phyloP scores from a whole-genome alignment of 202 grass and related monocot species.

The Hordeum pubiflorum region DNA sequence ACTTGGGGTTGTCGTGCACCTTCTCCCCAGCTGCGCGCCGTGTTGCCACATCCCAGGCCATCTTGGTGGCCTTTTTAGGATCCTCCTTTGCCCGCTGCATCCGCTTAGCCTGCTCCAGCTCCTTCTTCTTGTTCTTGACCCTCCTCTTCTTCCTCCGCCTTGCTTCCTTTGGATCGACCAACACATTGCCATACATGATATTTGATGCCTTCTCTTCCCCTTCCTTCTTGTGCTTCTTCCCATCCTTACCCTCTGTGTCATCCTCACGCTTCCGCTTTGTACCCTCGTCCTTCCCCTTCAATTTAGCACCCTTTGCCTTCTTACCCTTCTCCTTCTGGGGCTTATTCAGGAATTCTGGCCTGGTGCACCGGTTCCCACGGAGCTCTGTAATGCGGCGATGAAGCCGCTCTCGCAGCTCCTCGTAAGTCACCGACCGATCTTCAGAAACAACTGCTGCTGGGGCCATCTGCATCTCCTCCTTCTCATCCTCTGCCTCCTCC shows the following conservation, averaged over 20 bases:
- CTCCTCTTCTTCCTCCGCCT: constrained; percentile 61
- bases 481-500: not conserved
- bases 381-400: constrained; percentile 50
- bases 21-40: constrained; percentile 70
- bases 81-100: constrained; percentile 62
- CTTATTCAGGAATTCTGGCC: constrained; percentile 50
- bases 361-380: constrained; percentile 59
- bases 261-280: constrained; percentile 48
- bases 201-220: constrained; percentile 18
- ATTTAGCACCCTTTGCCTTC: constrained; percentile 36
- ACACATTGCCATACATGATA: constrained; percentile 63
- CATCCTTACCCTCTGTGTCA: constrained; percentile 27
- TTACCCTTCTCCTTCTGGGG: constrained; percentile 54
- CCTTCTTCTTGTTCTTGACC: constrained; percentile 64
- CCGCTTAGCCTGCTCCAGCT: constrained; percentile 52
- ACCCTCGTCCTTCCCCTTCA: constrained; percentile 25
- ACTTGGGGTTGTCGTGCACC: constrained; percentile 80
- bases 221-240: constrained; percentile 41
- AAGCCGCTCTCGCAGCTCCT: constrained; percentile 60
- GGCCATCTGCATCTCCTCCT: constrained; percentile 12
- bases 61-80: constrained; percentile 50
- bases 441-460: constrained; percentile 32
- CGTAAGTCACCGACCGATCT: constrained; percentile 59
- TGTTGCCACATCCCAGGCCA: constrained; percentile 62
- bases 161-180: constrained; percentile 50